Percentiles rank a stretch among this genome's conserved stretches.
Evolutionary conservation across 2,329 filamentous ascomycete species (phyloP).

Genomic region (Cordyceps cicadae): DNA sequence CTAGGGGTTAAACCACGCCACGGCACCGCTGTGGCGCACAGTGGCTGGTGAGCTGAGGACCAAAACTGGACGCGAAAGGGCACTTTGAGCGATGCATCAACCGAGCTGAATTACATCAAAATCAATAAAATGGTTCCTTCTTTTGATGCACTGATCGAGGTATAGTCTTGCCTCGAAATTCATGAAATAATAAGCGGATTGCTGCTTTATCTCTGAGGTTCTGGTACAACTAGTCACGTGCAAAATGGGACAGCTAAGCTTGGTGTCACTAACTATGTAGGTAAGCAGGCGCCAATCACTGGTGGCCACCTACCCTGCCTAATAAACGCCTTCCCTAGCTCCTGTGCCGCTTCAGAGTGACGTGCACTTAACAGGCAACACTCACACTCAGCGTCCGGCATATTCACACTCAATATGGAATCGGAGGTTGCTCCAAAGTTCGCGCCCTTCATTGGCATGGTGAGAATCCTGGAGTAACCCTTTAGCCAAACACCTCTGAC

Average conservation of each 20-base stretch:
- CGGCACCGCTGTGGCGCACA: background rate
- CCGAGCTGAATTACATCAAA: no score
- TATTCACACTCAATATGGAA: conserved; percentile 34
- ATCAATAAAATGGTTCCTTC: no score
- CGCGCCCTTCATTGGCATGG: conserved; percentile 83
- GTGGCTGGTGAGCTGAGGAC: background rate
- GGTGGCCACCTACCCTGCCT: background rate
- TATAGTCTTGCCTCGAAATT: no score
- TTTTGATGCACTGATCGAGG: no score
- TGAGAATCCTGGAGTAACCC: conserved; percentile 35
- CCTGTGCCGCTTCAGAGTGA: background rate
- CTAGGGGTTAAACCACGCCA: conserved; percentile 3
- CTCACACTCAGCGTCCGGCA: background rate
- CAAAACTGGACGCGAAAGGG: background rate
- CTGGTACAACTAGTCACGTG: background rate
- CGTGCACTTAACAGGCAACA: background rate
- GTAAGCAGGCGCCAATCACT: no score
- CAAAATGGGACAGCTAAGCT: background rate
- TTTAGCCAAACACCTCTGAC: background rate
- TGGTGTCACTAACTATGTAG: no score
- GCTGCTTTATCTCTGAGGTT: background rate
- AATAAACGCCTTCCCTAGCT: background rate
- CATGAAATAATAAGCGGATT: no score
- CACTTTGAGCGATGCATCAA: background rate
- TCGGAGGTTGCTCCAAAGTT: conserved; percentile 66